Base-by-base conservation (phyloP, 164 flowering plant species). In the Santalum album region DNA sequence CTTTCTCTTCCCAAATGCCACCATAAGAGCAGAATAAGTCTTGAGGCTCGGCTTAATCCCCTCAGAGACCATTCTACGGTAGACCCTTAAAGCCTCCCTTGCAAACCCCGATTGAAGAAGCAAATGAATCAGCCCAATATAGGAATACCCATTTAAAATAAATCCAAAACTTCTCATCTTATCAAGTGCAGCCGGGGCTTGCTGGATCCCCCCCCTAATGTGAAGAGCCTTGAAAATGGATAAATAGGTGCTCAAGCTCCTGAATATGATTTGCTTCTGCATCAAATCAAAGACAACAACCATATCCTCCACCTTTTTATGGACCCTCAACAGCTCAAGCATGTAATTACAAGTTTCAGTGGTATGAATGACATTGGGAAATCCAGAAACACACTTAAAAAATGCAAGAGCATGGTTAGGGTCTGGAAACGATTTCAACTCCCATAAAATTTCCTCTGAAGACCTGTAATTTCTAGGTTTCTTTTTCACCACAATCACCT, bases 21-120 rank as follows among this genome's bases (percentile, higher is more conserved):
- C 91, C 98, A 92, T 86, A 52, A 92, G 90, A 0, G 95, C 87
- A 12, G 96, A 92, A 60, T 78, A 86, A n/a, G 98, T 79, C 70
- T 86, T 89, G 46, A 89, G 64, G 63, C 94, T 92, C 45, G 96
- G 95, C 63, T 73, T 86, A 47, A 80, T 59, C 36, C 79, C 83
- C 66, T 89, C 95, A 0, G 75, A 75, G 20, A 89, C 63, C 94
- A 82, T 78, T 65, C 82, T 74, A 61, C 79, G 72, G 59, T 92
- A 86, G 29, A 84, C 81, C 52, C 64, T 69, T 63, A 86, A 64
- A 27, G 96, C 96, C 73, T 92, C 94, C 49, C 43, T 64, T 48
- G 69, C 75, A 72, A 68, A 83, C 22, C 90, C 82, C 21, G 85
- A 76, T 51, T 80, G 75, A 59, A 84, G 74, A 56, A 92, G 68